A percentile compares a stretch with the other conserved stretches of the same genome.
Conservation (phyloP, 1,139 yeast species). For the Pichia terricola region DNA sequence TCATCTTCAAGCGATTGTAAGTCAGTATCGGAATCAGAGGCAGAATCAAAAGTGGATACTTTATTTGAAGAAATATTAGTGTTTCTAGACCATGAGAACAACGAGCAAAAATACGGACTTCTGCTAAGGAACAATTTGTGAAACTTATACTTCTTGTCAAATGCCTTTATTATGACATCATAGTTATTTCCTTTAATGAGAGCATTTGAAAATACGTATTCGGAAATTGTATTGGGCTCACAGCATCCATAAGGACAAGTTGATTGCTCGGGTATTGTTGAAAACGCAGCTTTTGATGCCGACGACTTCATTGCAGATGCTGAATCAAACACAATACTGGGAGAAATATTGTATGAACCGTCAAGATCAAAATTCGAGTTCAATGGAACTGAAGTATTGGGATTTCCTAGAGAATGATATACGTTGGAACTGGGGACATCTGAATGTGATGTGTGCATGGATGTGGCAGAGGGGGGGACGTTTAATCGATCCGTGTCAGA, state of each 20-base stretch:
- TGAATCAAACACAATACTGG: too few species aligned
- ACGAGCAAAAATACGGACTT: conserved; percentile 36
- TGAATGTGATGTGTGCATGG: too few species aligned
- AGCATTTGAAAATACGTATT: conserved; percentile 27
- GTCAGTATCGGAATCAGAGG: conserved; percentile 4
- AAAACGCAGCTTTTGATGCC: too few species aligned
- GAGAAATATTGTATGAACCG: too few species aligned
- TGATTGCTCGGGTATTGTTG: not conserved
- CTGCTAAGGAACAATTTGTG: conserved; percentile 38
- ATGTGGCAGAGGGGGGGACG: too few species aligned
- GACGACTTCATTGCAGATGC: too few species aligned
- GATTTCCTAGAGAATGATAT: too few species aligned
- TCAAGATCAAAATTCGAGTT: too few species aligned
- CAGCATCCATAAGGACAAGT: conserved; percentile 12
- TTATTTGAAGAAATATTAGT: conserved; percentile 1
- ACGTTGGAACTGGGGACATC: too few species aligned
- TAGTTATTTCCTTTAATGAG: conserved; percentile 36
- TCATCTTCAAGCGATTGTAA: conserved; percentile 6
- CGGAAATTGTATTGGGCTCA: conserved; percentile 3
- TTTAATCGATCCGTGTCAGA: too few species aligned
- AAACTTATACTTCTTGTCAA: conserved; percentile 32
- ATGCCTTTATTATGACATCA: conserved; percentile 39
- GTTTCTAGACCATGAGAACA: conserved; percentile 33
- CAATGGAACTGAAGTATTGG: too few species aligned
- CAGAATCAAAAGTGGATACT: conserved; percentile 1